Evolutionary conservation across 305 asterid species (phyloP).

Genomic region (Fraxinus ornus): DNA sequence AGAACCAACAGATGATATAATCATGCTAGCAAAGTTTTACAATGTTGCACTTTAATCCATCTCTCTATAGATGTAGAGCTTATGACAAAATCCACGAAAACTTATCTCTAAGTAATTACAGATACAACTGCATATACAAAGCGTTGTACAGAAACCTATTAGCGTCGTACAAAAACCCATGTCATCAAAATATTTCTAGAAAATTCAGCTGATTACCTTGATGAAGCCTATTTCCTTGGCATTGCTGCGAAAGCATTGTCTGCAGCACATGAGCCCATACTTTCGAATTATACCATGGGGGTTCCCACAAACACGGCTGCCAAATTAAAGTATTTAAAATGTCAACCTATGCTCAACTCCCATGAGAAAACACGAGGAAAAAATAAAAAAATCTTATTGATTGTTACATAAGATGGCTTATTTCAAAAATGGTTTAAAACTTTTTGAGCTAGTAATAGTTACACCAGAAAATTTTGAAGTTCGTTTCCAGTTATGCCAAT

Average conservation of each 20-base stretch:
- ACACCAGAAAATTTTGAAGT: background rate
- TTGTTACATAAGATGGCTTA: background rate
- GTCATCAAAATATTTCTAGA: background rate
- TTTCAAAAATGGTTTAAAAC: background rate
- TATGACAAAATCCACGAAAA: background rate
- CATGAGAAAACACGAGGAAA: background rate
- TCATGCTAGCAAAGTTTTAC: background rate
- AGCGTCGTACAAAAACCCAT: too few relatives aligned
- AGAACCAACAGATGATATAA: background rate
- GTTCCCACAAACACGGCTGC: conserved; percentile 71
- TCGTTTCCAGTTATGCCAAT: background rate
- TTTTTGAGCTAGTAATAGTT: background rate
- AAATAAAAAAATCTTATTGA: background rate
- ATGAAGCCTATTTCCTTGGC: conserved; percentile 75
- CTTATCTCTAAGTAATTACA: background rate
- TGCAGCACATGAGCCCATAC: conserved; percentile 74
- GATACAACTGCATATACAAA: background rate
- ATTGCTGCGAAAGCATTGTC: conserved; percentile 74
- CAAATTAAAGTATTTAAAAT: background rate
- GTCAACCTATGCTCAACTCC: background rate
- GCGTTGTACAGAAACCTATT: background rate
- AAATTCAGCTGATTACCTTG: conserved; percentile 36
- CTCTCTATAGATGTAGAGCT: background rate
- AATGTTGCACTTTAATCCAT: background rate
- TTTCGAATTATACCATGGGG: conserved; percentile 66